Evolutionary conservation across 2,329 filamentous ascomycete species (phyloP), one percentile per base, ranked within the genome.

Genomic region (Rutstroemia sp.): DNA sequence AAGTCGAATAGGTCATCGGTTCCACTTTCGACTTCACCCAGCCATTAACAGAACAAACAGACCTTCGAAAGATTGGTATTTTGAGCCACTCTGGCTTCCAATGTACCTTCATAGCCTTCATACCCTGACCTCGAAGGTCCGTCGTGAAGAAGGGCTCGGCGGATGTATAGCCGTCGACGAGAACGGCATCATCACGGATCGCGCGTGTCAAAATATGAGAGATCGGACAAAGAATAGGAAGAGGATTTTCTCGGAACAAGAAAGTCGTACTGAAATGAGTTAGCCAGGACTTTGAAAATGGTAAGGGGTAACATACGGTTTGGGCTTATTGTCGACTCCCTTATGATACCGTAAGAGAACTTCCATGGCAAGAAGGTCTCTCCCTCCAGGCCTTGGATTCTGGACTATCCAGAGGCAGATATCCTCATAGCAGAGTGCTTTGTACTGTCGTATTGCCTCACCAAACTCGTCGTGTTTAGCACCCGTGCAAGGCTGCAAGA

Each of bases 271-370:
- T 61, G 34, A n/a, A n/a, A n/a, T 46, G 16, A 49, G 57, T 64
- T 63, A 64, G 58, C 46, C 49, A 56, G 41, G 44, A 17, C 50
- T 48, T 39, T n/a, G 56, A n/a, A 52, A 10, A 38, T 16, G 9
- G 9, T 5, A 21, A 19, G 45, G 49, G 47, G 54, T 16, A 52
- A 59, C 47, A 47, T 64, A 64, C 57, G 56, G 61, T 57, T 63
- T 65, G 8, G 58, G 61, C 53, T 63, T 65, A n/a, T 63, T 66
- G 57, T 66, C 60, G 14, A 60, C 60, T 17, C 56, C 58, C 60
- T 66, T 65, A 46, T 65, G 30, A 50, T 65, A 12, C 50, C 44
- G 45, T 14, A 65, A 57, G 44, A 37, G 25, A 50, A 65, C 58
- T 51, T 66, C 58, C 48, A 65, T 66, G 0, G 56, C 59, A 3